phyloP scores from a whole-genome alignment of 2,329 filamentous ascomycete species.

The Talaromyces sp. region DNA sequence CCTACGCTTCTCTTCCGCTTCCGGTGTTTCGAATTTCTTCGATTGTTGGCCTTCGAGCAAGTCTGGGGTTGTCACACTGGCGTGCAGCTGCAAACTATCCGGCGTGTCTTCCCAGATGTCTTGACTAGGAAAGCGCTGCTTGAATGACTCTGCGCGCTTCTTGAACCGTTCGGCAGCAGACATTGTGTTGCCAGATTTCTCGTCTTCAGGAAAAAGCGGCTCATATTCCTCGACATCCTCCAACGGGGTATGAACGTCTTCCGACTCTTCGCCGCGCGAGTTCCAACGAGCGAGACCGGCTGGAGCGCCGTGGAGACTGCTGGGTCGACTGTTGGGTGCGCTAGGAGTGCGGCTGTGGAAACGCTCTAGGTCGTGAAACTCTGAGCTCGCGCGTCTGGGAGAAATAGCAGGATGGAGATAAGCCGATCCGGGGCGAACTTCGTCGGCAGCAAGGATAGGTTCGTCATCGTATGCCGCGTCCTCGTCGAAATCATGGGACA shows the following conservation, averaged over 20 bases:
- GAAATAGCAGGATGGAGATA: conserved; percentile 74
- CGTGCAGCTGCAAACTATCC: conserved; percentile 67
- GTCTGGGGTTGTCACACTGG: conserved; percentile 80
- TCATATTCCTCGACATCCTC: conserved; percentile 93
- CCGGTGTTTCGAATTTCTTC: conserved; percentile 36
- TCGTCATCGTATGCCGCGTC: conserved; percentile 58
- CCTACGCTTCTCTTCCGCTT: conserved; percentile 44
- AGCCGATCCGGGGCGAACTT: conserved; percentile 64
- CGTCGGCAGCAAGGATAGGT: conserved; percentile 84
- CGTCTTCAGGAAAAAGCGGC: conserved; percentile 79
- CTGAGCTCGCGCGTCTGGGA: conserved; percentile 59
- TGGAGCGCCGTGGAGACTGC: conserved; percentile 55
- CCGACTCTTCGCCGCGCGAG: conserved; percentile 47
- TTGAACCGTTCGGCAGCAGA: conserved; percentile 53
- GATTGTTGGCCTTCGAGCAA: conserved; percentile 40
- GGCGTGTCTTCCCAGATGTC: conserved; percentile 98
- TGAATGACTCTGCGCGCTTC: conserved; percentile 45
- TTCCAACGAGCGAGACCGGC: conserved; percentile 49
- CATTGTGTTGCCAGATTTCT: conserved; percentile 52
- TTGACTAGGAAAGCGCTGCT: conserved; percentile 80
- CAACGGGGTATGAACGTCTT: conserved; percentile 59
- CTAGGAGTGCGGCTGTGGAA: conserved; percentile 47
- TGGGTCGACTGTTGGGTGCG: conserved; percentile 55
- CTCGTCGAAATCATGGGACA: conserved; percentile 36
- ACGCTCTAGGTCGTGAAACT: conserved; percentile 33